Evolutionary conservation across 495 filamentous ascomycete species (phyloP).

Genomic region (Bathelium albidoporum): DNA sequence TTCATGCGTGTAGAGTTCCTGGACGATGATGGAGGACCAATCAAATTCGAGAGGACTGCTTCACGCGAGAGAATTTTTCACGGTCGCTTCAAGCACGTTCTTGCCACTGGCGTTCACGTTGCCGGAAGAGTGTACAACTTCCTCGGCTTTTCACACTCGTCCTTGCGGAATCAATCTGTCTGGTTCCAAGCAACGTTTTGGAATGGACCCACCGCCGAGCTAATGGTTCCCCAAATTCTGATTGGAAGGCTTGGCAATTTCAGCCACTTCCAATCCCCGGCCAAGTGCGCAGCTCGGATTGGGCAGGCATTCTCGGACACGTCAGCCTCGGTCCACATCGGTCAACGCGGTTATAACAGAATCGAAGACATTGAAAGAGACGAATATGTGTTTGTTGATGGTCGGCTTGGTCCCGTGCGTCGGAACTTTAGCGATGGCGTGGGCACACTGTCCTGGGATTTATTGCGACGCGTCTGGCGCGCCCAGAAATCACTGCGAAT

Average conservation of each 20-base stretch:
- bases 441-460: slow-evolving; percentile 53
- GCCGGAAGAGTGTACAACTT: slow-evolving; percentile 56
- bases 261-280: slow-evolving; percentile 49
- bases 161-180: slow-evolving; percentile 53
- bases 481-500: slow-evolving; percentile 33
- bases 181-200: slow-evolving; percentile 69
- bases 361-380: slow-evolving; percentile 33
- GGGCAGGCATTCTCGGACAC: slow-evolving; percentile 81
- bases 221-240: slow-evolving; percentile 39
- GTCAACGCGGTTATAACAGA: slow-evolving; percentile 28
- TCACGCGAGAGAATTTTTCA: slow-evolving; percentile 45
- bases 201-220: slow-evolving; percentile 18
- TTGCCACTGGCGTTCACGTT: slow-evolving; percentile 48
- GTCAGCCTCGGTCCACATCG: slow-evolving; percentile 40
- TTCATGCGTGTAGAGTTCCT: slow-evolving; percentile 63
- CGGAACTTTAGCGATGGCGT: slow-evolving; percentile 72
- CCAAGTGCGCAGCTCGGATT: slow-evolving; percentile 69
- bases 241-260: slow-evolving; percentile 60
- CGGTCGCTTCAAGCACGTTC: slow-evolving; percentile 46
- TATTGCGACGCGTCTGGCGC: slow-evolving; percentile 45
- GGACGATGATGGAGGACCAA: slow-evolving; percentile 59
- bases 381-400: slow-evolving; percentile 8
- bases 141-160: slow-evolving; percentile 75
- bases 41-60: slow-evolving; percentile 46
- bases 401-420: slow-evolving; percentile 21